Base-by-base conservation (phyloP, 148 eudicot species). In the Tetragonia tetragonoides region DNA sequence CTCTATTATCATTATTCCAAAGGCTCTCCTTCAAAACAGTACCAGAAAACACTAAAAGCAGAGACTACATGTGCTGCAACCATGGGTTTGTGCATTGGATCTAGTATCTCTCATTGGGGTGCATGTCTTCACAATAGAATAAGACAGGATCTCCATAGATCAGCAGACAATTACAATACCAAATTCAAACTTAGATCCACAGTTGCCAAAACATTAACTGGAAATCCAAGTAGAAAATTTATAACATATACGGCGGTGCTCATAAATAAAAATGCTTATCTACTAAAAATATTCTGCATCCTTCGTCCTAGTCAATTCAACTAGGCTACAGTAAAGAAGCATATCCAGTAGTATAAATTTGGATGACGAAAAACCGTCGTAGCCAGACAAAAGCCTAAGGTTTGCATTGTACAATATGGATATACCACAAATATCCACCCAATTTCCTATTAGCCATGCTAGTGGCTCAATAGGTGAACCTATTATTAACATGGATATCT, bases 161-260 rank as follows among this genome's bases (percentile, higher is more conserved):
- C 72, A 81, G 77, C 66, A 71, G 57, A 76, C 47, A 53, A 34
- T 62, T 61, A 69, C 72, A 69, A 61, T 65, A 70, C 14, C 78
- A 69, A 40, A 69, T 62, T 34, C 68, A 51, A 59, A 37, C 40
- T 80, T 70, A 69, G 72, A 75, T 81, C 74, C 77, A 80, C 82
- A 53, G 4, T 73, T 66, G 66, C 81, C 81, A 39, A 73, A 79
- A 73, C 59, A 79, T 66, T 34, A 49, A 3, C 37, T 71, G 20
- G 74, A 41, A 42, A 42, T 44, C 68, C 16, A 59, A 75, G 54
- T 42, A 79, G 56, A 47, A 56, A 46, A 73, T 53, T 53, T 51
- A 38, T 65, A 17, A 73, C 37, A 78, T 61, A 34, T 46, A 39
- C 42, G 37, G 12, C 44, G 3, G 10, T 6, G 34, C 34, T 28